Evolutionary conservation across 768 basidiomycete species (phyloP), one percentile per base, ranked within the genome.

Genomic region (Mycena rosella): DNA sequence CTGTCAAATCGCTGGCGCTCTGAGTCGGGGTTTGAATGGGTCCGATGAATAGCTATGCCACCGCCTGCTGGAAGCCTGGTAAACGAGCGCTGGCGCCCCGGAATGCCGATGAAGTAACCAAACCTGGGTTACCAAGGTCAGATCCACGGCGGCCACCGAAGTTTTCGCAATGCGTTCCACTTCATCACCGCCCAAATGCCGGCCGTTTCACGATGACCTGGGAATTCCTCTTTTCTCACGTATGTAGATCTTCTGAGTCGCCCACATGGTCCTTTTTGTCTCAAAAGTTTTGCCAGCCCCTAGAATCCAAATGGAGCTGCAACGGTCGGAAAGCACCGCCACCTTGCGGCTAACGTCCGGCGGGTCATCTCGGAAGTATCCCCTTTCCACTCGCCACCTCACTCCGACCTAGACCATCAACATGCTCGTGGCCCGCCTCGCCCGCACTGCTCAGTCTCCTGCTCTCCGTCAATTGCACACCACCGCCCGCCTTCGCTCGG

Each of bases 391-490:
- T 32, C 53, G 47, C 29, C 36, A 54, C 17, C 34, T 55, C 44
- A 32, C 36, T n/a, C 30, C 53, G 14, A 40, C 38, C 38, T 34
- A 34, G 72, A 75, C 15, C 38, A 15, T 15, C 42, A 44, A 20
- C 52, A 87, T 85, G 83, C 77, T 79, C 48, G 65, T 80, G 15
- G 76, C 86, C 61, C 74, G 83, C 42, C 80, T 84, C 64, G 79
- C 83, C 73, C 85, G 86, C 63, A 76, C 79, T n/a, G n/a, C n/a
- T n/a, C n/a, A n/a, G n/a, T n/a, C n/a, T 60, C 77, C 78, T 63
- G 72, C 70, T 27, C 65, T 81, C 58, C 84, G 85, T 69, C 82
- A 84, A 40, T 81, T 87, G 72, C 83, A 84, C 59, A 78, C 81
- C 30, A 81, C 83, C 26, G 74, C 79, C 36, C 74, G 80, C 17